Base-by-base conservation (phyloP, 352 stramenopile species). In the Phytopythium vexans region DNA sequence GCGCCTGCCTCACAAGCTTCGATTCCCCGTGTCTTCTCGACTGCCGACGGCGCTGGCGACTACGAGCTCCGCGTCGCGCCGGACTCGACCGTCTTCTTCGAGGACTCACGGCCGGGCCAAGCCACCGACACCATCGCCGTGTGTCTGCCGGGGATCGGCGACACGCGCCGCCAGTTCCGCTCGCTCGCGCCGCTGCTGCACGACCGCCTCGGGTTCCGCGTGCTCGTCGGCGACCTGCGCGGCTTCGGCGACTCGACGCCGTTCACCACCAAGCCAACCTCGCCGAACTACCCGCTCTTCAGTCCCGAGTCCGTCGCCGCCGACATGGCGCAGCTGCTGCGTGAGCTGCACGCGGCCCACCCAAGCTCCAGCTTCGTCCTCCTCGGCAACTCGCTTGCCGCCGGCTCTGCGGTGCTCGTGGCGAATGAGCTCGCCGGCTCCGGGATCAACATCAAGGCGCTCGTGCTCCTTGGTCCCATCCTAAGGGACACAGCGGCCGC, bases 211-310 rank as follows among this genome's bases (percentile, higher is more conserved):
- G 55, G 71, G 2, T 55, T 58, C 9, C 67, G 62, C 31, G 66
- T 74, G 15, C 39, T 74, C 14, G 49, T 77, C 31, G 62, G 68
- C 33, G 68, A 82, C 50, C 54, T 82, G 43, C 72, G 72, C 8
- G 72, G 68, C 35, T 74, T 72, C 41, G 71, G 71, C 27, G 62
- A 82, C 32, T 82, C 71, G 41, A 70, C 62, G 6, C 47, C 58
- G 3, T 2, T 15, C 32, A 73, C 71, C 27, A 31, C 58, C 1
- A 44, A 55, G 31, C 36, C 57, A 21, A 12, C 39, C 1, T 33
- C 14, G 4, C 41, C 53, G 9, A 40, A 27, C 15, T 63, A 75
- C 56, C 41, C 49, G 10, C 54, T 62, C 3, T 77, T 62, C 40
- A 74, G 62, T 6, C 65, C 69, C 3, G 69, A 78, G 40, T 52